Percentiles rank a stretch among this genome's conserved stretches.
These are phyloP conservation scores for Pythium dissimile DNA, from an alignment of 352 stramenopile genomes.

Conservation along the genomic window DNA sequence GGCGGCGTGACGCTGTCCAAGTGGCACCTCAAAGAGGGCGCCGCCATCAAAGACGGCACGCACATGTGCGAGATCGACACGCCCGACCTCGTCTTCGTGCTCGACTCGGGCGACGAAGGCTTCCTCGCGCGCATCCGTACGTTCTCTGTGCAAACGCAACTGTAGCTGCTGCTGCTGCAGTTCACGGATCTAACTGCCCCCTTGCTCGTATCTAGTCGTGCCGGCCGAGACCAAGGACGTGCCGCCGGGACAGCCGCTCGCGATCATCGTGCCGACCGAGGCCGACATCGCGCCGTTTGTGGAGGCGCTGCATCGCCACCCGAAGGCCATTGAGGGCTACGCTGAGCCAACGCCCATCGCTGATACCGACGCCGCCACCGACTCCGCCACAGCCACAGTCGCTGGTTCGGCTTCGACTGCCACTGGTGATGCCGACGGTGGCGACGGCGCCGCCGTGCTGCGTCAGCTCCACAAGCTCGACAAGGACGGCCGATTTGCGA, in stretches of 20 bases:
- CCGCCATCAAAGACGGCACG: constrained; percentile 55
- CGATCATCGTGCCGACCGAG: constrained; percentile 69
- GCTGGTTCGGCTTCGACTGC: not conserved
- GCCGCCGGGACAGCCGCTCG: constrained; percentile 60
- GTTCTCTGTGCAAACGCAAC: constrained; percentile 1
- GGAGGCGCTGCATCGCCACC: constrained; percentile 46
- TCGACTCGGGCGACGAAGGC: constrained; percentile 78
- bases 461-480: constrained; percentile 73
- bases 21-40: constrained; percentile 68
- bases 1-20: constrained; percentile 66
- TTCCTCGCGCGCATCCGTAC: constrained; percentile 74
- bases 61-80: constrained; percentile 89
- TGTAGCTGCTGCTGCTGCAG: not conserved
- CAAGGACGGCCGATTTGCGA: constrained; percentile 69
- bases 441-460: constrained; percentile 61
- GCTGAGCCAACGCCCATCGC: constrained; percentile 11
- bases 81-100: constrained; percentile 73
- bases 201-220: constrained; percentile 42
- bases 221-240: constrained; percentile 51
- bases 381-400: not conserved
- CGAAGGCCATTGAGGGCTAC: constrained; percentile 60
- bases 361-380: not conserved
- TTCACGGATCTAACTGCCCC: not conserved
- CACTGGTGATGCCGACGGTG: not conserved
- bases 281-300: constrained; percentile 64